These are phyloP conservation scores for Alternaria atra DNA, from an alignment of 2,329 filamentous ascomycete species.

Conservation along the genomic window DNA sequence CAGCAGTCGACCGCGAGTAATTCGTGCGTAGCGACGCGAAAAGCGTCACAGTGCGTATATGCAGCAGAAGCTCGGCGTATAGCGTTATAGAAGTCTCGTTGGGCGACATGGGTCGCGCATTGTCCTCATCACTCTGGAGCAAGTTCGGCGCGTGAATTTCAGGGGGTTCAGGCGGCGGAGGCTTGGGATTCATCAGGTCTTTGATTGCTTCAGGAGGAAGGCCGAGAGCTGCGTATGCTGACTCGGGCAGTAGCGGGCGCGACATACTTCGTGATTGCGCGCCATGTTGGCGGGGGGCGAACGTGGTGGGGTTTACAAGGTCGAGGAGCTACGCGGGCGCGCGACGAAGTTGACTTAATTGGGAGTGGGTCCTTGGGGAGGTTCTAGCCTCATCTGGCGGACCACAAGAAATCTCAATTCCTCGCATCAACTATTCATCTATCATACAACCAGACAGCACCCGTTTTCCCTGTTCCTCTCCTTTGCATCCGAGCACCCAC, in stretches of 20 bases:
- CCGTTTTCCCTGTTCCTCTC: neutral
- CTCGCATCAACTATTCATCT: too few species aligned
- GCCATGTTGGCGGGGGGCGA: conserved; percentile 37
- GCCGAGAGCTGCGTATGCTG: conserved; percentile 48
- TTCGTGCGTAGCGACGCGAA: conserved; percentile 61
- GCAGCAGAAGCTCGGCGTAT: conserved; percentile 68
- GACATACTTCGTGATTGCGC: conserved; percentile 42
- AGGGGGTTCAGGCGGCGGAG: conserved; percentile 23
- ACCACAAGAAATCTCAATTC: neutral
- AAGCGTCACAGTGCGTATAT: conserved; percentile 68
- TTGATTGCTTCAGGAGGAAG: conserved; percentile 42
- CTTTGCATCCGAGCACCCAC: neutral
- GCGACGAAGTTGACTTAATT: conserved; percentile 18
- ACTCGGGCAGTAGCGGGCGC: conserved; percentile 44
- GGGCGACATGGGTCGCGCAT: conserved; percentile 32
- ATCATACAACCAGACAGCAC: neutral
- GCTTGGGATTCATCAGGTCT: conserved; percentile 45
- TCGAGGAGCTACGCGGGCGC: conserved; percentile 8
- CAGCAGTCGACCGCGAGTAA: conserved; percentile 55
- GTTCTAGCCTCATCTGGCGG: conserved; percentile 14
- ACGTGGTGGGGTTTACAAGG: conserved; percentile 14
- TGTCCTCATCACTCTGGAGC: conserved; percentile 38
- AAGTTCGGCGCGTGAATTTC: conserved; percentile 41
- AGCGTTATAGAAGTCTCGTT: conserved; percentile 52
- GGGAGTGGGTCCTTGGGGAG: conserved; percentile 18